Conservation (phyloP, 2,329 filamentous ascomycete species). For the Microthyrium microscopicum region DNA sequence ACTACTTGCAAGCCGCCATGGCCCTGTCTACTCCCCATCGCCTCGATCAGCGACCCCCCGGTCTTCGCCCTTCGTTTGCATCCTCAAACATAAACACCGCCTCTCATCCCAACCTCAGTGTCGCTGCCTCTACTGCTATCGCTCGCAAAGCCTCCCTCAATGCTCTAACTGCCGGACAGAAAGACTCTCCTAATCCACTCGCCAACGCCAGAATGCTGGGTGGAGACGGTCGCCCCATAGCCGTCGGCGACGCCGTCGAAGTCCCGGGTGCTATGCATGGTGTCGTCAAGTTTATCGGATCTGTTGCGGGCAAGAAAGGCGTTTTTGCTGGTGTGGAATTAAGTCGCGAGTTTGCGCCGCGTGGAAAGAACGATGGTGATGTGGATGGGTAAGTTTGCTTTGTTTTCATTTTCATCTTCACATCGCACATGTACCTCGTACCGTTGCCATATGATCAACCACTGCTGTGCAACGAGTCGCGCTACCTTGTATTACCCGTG, state of each 20-base stretch:
- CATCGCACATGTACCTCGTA: too few species aligned
- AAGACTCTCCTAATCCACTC: constrained; percentile 12
- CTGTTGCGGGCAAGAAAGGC: constrained; percentile 76
- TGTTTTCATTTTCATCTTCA: neutral
- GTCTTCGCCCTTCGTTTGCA: too few species aligned
- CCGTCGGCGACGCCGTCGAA: constrained; percentile 71
- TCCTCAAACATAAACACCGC: constrained; percentile 20
- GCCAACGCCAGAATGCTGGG: constrained; percentile 20
- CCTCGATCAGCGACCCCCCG: too few species aligned
- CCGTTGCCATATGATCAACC: neutral
- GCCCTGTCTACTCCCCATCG: too few species aligned
- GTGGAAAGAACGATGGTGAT: constrained; percentile 91
- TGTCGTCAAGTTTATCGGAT: constrained; percentile 73
- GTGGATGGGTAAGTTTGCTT: constrained; percentile 64
- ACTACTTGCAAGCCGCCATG: too few species aligned
- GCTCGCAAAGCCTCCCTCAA: constrained; percentile 57
- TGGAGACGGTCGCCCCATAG: constrained; percentile 29
- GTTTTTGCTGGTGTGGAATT: constrained; percentile 87
- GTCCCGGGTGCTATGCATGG: constrained; percentile 89
- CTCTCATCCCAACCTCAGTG: constrained; percentile 26
- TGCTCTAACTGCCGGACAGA: constrained; percentile 38
- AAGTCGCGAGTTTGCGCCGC: constrained; percentile 57
- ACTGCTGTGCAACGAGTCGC: neutral
- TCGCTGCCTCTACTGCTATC: constrained; percentile 29
- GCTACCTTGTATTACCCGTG: neutral